These are phyloP conservation scores for Acidomyces sp. DNA, from an alignment of 495 filamentous ascomycete genomes.

Conservation along the genomic window DNA sequence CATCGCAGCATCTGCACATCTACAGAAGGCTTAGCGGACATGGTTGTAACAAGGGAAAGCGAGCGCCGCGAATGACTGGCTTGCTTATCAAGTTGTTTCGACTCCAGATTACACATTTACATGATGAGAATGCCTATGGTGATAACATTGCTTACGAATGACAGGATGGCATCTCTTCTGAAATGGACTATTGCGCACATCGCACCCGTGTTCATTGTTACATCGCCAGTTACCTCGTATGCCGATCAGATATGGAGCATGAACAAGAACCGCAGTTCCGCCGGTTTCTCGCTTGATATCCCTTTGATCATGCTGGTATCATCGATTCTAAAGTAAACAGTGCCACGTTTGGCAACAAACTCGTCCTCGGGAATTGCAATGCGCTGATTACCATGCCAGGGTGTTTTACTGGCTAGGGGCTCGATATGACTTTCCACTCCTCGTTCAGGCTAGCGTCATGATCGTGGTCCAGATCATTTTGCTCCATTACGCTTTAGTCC, in stretches of 20 bases:
- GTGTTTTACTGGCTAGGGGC: constrained; percentile 93
- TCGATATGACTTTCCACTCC: constrained; percentile 62
- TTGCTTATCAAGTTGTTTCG: too few species aligned
- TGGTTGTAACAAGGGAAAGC: too few species aligned
- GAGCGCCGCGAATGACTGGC: too few species aligned
- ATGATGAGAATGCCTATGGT: too few species aligned
- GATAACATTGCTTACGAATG: too few species aligned
- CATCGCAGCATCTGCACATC: too few species aligned
- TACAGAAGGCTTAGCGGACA: too few species aligned
- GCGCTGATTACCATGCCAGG: constrained; percentile 31
- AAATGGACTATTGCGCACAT: constrained; percentile 23
- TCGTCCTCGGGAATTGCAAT: too few species aligned
- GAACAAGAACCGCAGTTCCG: constrained; percentile 63
- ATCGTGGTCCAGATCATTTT: constrained; percentile 67
- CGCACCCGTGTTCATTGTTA: constrained; percentile 44
- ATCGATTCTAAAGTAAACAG: constrained; percentile 68
- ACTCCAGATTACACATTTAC: too few species aligned
- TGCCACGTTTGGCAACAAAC: constrained; percentile 3
- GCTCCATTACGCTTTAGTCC: constrained; percentile 78
- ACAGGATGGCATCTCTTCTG: constrained; percentile 15
- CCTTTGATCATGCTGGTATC: constrained; percentile 95
- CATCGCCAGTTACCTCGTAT: constrained; percentile 77
- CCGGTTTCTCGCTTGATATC: constrained; percentile 82
- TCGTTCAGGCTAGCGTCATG: constrained; percentile 80
- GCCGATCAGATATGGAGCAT: constrained; percentile 87